phyloP scores from a whole-genome alignment of 768 basidiomycete species.

The Serendipita sp. region DNA sequence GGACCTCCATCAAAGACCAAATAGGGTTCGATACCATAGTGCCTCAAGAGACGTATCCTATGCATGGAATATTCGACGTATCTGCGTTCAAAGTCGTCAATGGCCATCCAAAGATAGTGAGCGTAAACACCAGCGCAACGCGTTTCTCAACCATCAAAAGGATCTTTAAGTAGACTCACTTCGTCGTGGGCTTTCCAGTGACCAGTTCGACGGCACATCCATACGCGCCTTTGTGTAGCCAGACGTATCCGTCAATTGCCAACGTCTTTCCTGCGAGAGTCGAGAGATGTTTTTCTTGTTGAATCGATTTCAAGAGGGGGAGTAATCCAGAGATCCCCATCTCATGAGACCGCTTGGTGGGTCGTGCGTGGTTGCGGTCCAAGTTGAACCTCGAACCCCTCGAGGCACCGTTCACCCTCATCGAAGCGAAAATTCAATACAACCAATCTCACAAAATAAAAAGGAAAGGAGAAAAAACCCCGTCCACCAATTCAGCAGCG shows the following conservation, averaged over 20 bases:
- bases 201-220: conserved; percentile 84
- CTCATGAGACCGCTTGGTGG: not conserved
- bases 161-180: conserved; percentile 34
- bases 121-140: not conserved
- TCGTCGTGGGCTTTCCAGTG: conserved; percentile 65
- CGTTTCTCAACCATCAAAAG: not conserved
- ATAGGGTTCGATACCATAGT: conserved; percentile 75
- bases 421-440: too few species aligned
- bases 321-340: conserved; percentile 93
- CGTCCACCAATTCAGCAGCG: too few species aligned
- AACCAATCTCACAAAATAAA: too few species aligned
- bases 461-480: too few species aligned
- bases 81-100: conserved; percentile 28
- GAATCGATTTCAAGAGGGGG: conserved; percentile 81
- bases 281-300: conserved; percentile 57
- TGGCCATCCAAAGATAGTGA: not conserved
- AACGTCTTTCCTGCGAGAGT: conserved; percentile 74
- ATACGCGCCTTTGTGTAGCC: conserved; percentile 80
- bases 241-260: conserved; percentile 91
- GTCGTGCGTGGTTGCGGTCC: too few species aligned
- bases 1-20: conserved; percentile 95
- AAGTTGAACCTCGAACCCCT: too few species aligned
- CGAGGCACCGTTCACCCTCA: too few species aligned
- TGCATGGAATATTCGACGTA: conserved; percentile 97
- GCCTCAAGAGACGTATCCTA: conserved; percentile 67